Evolutionary conservation across 2,329 filamentous ascomycete species (phyloP).

Genomic region (Claviceps pazoutovae): DNA sequence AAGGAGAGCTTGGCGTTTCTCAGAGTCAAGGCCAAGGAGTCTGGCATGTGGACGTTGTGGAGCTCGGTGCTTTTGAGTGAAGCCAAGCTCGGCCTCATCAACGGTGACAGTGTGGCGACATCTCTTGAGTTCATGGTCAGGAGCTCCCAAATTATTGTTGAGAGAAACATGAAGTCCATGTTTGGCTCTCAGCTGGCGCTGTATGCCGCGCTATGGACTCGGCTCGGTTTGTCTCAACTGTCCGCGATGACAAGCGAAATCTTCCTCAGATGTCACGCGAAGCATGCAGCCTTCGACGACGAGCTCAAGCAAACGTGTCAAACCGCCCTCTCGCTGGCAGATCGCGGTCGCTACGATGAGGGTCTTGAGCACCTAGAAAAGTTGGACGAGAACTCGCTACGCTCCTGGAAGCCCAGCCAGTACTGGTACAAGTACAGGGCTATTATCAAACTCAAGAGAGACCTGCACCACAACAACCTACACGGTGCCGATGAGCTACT

Average conservation of each 20-base stretch:
- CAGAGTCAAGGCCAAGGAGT: constrained; percentile 73
- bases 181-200: constrained; percentile 63
- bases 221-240: constrained; percentile 49
- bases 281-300: constrained; percentile 53
- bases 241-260: constrained; percentile 53
- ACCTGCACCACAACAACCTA: constrained; percentile 42
- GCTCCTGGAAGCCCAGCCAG: constrained; percentile 65
- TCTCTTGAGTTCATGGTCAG: constrained; percentile 70
- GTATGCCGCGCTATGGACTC: constrained; percentile 58
- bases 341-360: constrained; percentile 56
- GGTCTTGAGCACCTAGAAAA: constrained; percentile 33
- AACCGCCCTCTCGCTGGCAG: constrained; percentile 45
- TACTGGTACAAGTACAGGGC: constrained; percentile 55
- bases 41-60: constrained; percentile 72
- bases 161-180: constrained; percentile 57
- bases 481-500: constrained; percentile 36
- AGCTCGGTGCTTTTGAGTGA: constrained; percentile 76
- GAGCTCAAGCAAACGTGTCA: constrained; percentile 61
- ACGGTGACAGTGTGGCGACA: constrained; percentile 48
- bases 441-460: constrained; percentile 49
- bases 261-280: constrained; percentile 59
- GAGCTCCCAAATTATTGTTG: constrained; percentile 69
- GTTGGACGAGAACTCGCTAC: constrained; percentile 45
- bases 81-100: constrained; percentile 63
- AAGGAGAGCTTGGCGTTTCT: constrained; percentile 74